phyloP scores from a whole-genome alignment of 2,329 filamentous ascomycete genomes.

The Diaporthe sp. region DNA sequence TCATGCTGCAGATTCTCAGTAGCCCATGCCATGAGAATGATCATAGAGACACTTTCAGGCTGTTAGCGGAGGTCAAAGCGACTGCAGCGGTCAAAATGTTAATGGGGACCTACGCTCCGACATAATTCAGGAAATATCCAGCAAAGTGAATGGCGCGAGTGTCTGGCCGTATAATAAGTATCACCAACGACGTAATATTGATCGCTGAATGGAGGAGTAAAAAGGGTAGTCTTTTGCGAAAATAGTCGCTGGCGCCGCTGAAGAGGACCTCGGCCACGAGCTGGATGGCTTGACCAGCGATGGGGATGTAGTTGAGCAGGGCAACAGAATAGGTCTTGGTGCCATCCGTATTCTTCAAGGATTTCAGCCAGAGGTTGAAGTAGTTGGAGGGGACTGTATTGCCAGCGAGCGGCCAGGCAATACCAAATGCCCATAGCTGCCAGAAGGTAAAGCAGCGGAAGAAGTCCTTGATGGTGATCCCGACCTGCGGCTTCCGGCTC shows the following conservation, averaged over 20 bases:
- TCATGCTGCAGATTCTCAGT: slow-evolving; percentile 28
- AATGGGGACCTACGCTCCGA: slow-evolving; percentile 1
- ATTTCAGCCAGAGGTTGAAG: slow-evolving; percentile 36
- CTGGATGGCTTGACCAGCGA: slow-evolving; percentile 30
- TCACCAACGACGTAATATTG: slow-evolving; percentile 26
- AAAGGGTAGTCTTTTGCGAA: slow-evolving; percentile 19
- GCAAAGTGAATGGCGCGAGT: slow-evolving; percentile 21
- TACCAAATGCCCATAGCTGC: slow-evolving; percentile 31
- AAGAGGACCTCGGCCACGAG: slow-evolving; percentile 29
- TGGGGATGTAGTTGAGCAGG: slow-evolving; percentile 35
- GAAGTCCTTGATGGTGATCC: slow-evolving; percentile 28
- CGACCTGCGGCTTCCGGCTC: slow-evolving; percentile 28
- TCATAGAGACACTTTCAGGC: slow-evolving; percentile 6
- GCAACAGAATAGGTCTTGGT: slow-evolving; percentile 25
- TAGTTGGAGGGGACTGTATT: slow-evolving; percentile 29
- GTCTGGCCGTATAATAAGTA: slow-evolving; percentile 23
- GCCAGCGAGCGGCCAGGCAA: slow-evolving; percentile 30
- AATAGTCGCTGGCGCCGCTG: slow-evolving; percentile 31
- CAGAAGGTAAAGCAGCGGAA: slow-evolving; percentile 33
- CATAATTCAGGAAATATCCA: slow-evolving; percentile 31
- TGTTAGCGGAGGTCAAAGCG: neutral
- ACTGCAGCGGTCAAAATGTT: no score
- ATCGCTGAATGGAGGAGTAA: slow-evolving; percentile 31
- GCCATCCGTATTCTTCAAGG: slow-evolving; percentile 28
- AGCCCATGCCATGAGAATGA: slow-evolving; percentile 30